Percentiles rank a stretch among this genome's conserved stretches.
Conservation (phyloP, 345 rosid species). For the Turnera subulata region DNA sequence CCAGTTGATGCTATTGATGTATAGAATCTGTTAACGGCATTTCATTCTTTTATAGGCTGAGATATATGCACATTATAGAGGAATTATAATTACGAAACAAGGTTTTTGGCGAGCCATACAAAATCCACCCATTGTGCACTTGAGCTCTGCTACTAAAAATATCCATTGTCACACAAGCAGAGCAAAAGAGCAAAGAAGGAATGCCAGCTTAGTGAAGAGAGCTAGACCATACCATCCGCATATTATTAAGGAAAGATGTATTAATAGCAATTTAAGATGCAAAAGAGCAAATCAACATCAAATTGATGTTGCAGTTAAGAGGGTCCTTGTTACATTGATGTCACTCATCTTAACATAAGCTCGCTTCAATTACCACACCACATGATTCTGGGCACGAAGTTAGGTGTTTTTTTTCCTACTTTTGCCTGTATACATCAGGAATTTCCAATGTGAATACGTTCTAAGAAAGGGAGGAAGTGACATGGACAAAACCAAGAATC, state of each 20-base stretch:
- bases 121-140: conserved; percentile 15
- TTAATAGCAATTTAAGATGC: background rate
- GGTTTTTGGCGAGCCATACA: too few relatives aligned
- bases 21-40: conserved; percentile 21
- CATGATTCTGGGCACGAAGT: background rate
- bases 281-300: background rate
- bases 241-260: background rate
- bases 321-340: background rate
- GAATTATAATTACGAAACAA: conserved; percentile 15
- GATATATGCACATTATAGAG: conserved; percentile 21
- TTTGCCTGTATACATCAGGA: background rate
- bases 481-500: too few relatives aligned
- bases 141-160: background rate
- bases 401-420: background rate
- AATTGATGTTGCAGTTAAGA: too few relatives aligned
- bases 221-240: too few relatives aligned
- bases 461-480: too few relatives aligned
- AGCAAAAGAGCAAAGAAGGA: background rate
- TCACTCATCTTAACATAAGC: background rate
- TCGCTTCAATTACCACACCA: background rate
- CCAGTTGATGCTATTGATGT: conserved; percentile 64
- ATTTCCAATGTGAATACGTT: background rate
- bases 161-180: background rate
- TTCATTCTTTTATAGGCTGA: conserved; percentile 32
- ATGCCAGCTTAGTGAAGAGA: background rate